Base-by-base conservation (phyloP, 306 rosid species). In the Gastrolobium bilobum region DNA sequence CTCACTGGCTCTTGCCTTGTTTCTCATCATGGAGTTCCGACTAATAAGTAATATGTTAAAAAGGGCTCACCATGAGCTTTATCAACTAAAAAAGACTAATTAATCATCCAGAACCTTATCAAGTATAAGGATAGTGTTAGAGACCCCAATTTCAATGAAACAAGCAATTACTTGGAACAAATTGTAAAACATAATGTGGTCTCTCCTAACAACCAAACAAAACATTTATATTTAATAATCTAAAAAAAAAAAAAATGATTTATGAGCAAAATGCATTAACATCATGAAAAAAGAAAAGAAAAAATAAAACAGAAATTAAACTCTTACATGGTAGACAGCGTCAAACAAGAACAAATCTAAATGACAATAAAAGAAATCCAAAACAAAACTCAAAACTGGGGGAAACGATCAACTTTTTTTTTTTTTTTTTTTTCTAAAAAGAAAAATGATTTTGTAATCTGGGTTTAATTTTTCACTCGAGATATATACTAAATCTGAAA, bases 91-190 rank as follows among this genome's bases (percentile, higher is more conserved):
- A 34, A 66, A 26, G 53, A 20, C 11, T 43, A 15, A 44, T 67
- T 38, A 29, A 46, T 46, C 9, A 46, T 4, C 73, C 38, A 67
- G 20, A 29, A 61, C 20, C 38, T 9, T 9, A 10, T 56, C 14
- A 15, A 26, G 37, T 26, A 7, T 0, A 29, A 39, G 59, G 40
- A 13, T 43, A 15, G 40, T 6, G 26, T 52, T 39, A 15, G 64
- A 72, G 9, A 44, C 59, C 4, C n/a, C 70, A 39, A 44, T 37
- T 40, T 10, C 48, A 60, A 61, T 44, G 58, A 6, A 14, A 39
- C 10, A 20, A 71, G 31, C 64, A 53, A 4, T 26, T 61, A 44
- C 47, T 30, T 47, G 61, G 61, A 61, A 60, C 38, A 47, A 61
- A 53, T 15, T 47, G 71, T 31, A 44, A 14, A 75, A 47, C n/a